These are phyloP conservation scores for Atkinsonella texensis DNA, from an alignment of 2,329 filamentous ascomycete genomes.

Conservation along the genomic window DNA sequence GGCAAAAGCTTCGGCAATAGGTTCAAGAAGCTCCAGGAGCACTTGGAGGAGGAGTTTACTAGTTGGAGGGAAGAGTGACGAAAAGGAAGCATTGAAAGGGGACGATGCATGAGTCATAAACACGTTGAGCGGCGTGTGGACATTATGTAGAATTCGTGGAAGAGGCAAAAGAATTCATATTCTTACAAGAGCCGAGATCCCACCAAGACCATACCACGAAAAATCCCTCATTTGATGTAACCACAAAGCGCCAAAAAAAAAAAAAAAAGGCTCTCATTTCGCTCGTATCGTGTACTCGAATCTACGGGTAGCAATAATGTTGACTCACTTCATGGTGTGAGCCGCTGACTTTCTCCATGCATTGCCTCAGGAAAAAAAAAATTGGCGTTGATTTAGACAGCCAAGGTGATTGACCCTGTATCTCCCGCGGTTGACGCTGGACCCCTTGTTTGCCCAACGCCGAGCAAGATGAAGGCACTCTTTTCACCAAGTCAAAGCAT, in stretches of 20 bases:
- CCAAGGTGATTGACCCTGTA: constrained; percentile 1
- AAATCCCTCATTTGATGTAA: neutral
- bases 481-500: constrained; percentile 2
- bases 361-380: neutral
- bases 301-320: neutral
- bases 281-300: neutral
- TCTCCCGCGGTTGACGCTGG: neutral
- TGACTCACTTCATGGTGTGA: neutral
- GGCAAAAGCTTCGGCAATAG: constrained; percentile 58
- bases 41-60: constrained; percentile 64
- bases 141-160: neutral
- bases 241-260: neutral
- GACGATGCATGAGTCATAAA: neutral
- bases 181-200: neutral
- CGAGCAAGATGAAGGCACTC: constrained; percentile 1
- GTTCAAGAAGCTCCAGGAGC: constrained; percentile 62
- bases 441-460: neutral
- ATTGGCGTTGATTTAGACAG: constrained; percentile 2
- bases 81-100: neutral
- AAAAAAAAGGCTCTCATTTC: neutral
- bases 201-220: neutral
- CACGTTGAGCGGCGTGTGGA: neutral
- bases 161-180: neutral
- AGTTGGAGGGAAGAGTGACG: constrained; percentile 54
- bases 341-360: neutral